A percentile compares a stretch with the other conserved stretches of the same genome.
phyloP scores from a whole-genome alignment of 805 yeast species.

The Ogataea methanolica region DNA sequence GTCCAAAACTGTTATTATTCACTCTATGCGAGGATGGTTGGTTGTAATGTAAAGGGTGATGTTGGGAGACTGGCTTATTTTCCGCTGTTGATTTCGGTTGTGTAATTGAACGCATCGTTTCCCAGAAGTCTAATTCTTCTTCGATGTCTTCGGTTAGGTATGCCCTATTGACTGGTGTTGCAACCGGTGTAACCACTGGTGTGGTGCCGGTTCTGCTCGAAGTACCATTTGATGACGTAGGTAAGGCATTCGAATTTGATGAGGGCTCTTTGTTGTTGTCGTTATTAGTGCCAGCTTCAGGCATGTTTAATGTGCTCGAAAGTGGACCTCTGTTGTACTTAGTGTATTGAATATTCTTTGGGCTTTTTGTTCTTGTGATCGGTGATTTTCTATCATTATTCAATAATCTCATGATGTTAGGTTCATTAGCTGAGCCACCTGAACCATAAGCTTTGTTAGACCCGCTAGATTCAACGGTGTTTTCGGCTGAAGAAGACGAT shows the following conservation, averaged over 20 bases:
- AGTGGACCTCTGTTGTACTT: neutral
- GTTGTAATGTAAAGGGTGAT: constrained; percentile 46
- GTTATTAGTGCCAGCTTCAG: constrained; percentile 1
- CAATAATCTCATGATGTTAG: constrained; percentile 41
- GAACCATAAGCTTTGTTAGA: constrained; percentile 10
- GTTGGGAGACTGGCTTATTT: constrained; percentile 44
- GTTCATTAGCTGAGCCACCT: constrained; percentile 23
- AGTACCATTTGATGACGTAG: constrained; percentile 5
- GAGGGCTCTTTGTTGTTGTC: neutral
- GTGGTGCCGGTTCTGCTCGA: constrained; percentile 9
- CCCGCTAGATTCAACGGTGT: constrained; percentile 21
- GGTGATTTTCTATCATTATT: constrained; percentile 29
- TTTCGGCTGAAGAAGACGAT: constrained; percentile 47
- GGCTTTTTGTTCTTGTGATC: constrained; percentile 7
- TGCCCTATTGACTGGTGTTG: constrained; percentile 12
- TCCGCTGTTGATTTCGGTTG: constrained; percentile 29
- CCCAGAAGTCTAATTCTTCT: constrained; percentile 70
- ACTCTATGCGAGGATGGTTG: constrained; percentile 19
- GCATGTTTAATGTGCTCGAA: neutral
- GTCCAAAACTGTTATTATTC: neutral
- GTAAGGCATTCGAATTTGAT: neutral
- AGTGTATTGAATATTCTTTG: constrained; percentile 1
- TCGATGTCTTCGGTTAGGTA: constrained; percentile 44
- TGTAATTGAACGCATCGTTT: constrained; percentile 55
- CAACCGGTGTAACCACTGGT: constrained; percentile 13